Evolutionary conservation across 345 rosid species (phyloP).

Genomic region (Aquilaria malaccensis): DNA sequence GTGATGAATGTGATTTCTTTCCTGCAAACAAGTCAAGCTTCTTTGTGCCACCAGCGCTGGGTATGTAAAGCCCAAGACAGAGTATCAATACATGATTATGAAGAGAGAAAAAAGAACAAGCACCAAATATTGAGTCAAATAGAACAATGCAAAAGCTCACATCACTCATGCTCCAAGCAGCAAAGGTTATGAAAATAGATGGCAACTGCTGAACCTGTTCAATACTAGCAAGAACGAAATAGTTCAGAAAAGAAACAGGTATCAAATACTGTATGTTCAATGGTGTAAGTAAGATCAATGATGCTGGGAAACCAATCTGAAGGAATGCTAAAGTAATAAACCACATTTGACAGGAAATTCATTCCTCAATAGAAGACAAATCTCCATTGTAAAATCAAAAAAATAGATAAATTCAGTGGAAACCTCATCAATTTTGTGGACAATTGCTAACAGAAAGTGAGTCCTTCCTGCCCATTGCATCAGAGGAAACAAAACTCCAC

Average conservation of each 20-base stretch:
- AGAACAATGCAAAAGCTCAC: conserved; percentile 31
- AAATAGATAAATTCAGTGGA: not conserved
- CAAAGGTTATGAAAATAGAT: conserved; percentile 60
- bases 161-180: conserved; percentile 71
- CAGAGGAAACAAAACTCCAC: conserved; percentile 65
- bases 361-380: too few species aligned
- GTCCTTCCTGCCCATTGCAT: conserved; percentile 88
- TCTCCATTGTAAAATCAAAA: not conserved
- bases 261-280: not conserved
- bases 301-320: not conserved
- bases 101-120: not conserved
- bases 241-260: not conserved
- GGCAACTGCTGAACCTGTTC: conserved; percentile 60
- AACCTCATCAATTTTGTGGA: conserved; percentile 51
- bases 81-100: too few species aligned
- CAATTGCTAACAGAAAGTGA: conserved; percentile 53
- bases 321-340: not conserved
- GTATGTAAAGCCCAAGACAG: too few species aligned
- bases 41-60: too few species aligned
- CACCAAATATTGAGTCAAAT: not conserved
- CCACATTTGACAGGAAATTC: conserved; percentile 1
- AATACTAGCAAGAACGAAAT: conserved; percentile 1
- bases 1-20: too few species aligned
- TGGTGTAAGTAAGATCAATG: not conserved
- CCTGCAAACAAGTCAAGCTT: too few species aligned